These are phyloP conservation scores for Apiospora arundinis DNA, from an alignment of 2,329 filamentous ascomycete genomes.

Conservation along the genomic window DNA sequence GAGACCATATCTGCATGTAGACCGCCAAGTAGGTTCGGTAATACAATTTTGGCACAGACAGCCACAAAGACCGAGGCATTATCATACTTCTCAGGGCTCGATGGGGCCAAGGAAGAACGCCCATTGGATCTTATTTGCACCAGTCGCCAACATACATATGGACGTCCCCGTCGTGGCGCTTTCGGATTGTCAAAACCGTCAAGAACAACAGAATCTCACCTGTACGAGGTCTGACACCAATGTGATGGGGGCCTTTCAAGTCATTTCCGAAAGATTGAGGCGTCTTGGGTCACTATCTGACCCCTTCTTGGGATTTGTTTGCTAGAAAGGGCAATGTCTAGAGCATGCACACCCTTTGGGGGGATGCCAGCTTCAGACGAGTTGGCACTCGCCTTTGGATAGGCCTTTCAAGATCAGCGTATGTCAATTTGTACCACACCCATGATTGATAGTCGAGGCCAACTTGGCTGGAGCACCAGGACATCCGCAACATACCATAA, in stretches of 20 bases:
- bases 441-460: neutral
- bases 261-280: neutral
- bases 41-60: neutral
- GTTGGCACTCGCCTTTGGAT: constrained; percentile 2
- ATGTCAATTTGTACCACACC: neutral
- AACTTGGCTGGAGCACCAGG: neutral
- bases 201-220: neutral
- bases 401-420: neutral
- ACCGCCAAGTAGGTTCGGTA: neutral
- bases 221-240: neutral
- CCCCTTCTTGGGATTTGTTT: neutral
- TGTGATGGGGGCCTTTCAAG: neutral
- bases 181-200: neutral
- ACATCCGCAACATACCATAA: neutral
- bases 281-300: neutral
- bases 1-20: neutral
- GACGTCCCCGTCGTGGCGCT: neutral
- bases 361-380: neutral
- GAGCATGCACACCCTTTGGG: neutral
- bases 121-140: neutral
- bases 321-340: constrained; percentile 1
- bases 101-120: neutral
- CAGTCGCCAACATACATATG: neutral
- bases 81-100: neutral
- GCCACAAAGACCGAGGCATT: neutral